Evolutionary conservation across 2,329 filamentous ascomycete species (phyloP), one percentile per base, ranked within the genome.

Genomic region (Mycosphaerelloides madeirae): DNA sequence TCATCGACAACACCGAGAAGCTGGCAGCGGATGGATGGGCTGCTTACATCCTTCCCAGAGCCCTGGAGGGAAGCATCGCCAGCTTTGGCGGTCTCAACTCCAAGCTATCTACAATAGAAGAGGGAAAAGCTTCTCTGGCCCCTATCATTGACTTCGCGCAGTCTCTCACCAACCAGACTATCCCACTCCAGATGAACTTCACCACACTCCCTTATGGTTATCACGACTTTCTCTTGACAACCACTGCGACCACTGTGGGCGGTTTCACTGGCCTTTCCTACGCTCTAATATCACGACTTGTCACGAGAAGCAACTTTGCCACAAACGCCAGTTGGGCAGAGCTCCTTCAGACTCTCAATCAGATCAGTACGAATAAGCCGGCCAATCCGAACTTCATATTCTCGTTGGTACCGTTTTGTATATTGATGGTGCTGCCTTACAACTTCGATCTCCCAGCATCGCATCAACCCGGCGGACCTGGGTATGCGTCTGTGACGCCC

Each of bases 11-110:
- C 31, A 22, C 28, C 16, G 28, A 31, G 12, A 15, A 14, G 14
- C 35, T 29, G 39, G 29, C 39, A 12, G 15, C 39, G 7, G 39
- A 42, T 14, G 39, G 39, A 13, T 42, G 39, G 39, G 39, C 29
- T 20, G 39, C 18, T 18, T 42, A 42, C 31, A 25, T 38, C 35
- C 7, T 19, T 14, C 35, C 35, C 5, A 20, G 35, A 22, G 35
- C 35, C 19, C 35, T 38, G 4, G 11, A 9, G 13, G 9, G 8
- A 5, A 15, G 15, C 14, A n/a, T 38, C 18, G 16, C 35, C 35
- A 25, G 39, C 31, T 31, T 42, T 18, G 29, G 18, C 29, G 15
- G 25, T 16, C 3, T 42, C 7, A 42, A 15, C 31, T 31, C 39
- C 11, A 18, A 34, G 15, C 31, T 42, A 14, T 25, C 18, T n/a